Conservation (phyloP, 345 rosid genomes). For the Sisymbrium altissimum region DNA sequence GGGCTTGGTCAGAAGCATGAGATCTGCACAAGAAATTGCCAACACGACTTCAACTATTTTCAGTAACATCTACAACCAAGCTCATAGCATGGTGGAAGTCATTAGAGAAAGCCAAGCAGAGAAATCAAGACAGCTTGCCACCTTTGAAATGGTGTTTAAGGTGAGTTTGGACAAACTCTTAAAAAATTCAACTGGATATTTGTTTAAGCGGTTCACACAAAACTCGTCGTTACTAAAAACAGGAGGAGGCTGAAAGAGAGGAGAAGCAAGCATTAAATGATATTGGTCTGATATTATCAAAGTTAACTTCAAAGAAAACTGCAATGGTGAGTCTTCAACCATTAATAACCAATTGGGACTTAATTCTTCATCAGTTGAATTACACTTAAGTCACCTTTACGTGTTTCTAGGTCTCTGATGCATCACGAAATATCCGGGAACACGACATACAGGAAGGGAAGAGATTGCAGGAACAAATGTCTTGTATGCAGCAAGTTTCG, state of each 20-base stretch:
- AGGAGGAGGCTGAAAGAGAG: conserved; percentile 80
- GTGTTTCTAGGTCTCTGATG: conserved; percentile 56
- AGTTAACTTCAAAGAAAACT: conserved; percentile 61
- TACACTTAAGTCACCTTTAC: background rate
- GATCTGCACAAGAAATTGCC: conserved; percentile 59
- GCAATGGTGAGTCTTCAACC: conserved; percentile 48
- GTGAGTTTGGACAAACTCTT: conserved; percentile 34
- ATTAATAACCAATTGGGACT: background rate
- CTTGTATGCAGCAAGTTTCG: conserved; percentile 57
- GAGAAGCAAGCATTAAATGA: conserved; percentile 67
- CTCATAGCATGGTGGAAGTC: conserved; percentile 42
- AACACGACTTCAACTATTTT: conserved; percentile 53
- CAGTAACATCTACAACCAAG: conserved; percentile 55
- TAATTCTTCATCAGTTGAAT: background rate
- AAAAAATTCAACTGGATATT: conserved; percentile 4
- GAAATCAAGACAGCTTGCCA: conserved; percentile 45
- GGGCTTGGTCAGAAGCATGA: conserved; percentile 57
- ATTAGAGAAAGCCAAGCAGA: conserved; percentile 54
- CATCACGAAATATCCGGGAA: conserved; percentile 48
- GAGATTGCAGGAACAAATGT: conserved; percentile 54
- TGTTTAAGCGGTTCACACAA: background rate
- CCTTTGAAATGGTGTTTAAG: conserved; percentile 62
- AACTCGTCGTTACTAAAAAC: conserved; percentile 26
- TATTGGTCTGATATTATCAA: conserved; percentile 56
- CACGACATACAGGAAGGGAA: conserved; percentile 42